Percentiles rank a stretch among this genome's conserved stretches.
phyloP scores from a whole-genome alignment of 345 rosid species.

The Eucalyptus pauciflora region DNA sequence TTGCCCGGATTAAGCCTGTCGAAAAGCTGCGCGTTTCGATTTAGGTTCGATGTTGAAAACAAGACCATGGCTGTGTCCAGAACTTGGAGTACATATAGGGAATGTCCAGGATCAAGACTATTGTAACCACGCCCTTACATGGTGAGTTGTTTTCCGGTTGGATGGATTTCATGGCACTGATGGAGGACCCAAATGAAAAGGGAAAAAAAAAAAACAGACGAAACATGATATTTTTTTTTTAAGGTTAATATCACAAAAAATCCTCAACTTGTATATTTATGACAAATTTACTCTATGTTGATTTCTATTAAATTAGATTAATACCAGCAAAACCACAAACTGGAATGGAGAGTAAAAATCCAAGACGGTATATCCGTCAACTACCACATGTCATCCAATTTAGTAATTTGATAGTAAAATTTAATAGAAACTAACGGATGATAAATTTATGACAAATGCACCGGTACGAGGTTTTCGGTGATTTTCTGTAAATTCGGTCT shows the following conservation, averaged over 20 bases:
- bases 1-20: neutral
- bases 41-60: neutral
- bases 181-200: neutral
- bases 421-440: accelerated
- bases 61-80: neutral
- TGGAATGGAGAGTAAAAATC: accelerated
- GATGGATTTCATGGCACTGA: neutral
- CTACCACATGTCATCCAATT: accelerated
- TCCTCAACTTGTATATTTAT: no score
- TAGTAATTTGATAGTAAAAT: no score
- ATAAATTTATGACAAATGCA: accelerated
- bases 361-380: accelerated
- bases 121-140: neutral
- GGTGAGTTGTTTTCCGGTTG: neutral
- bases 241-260: no score
- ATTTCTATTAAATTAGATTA: accelerated
- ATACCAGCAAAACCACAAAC: accelerated
- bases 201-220: no score
- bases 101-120: neutral
- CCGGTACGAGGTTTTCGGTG: accelerated
- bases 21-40: neutral
- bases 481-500: neutral
- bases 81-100: neutral
- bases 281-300: no score
- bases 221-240: neutral